These are phyloP conservation scores for Fusarium metavorans DNA, from an alignment of 2,329 filamentous ascomycete species.

Conservation along the genomic window DNA sequence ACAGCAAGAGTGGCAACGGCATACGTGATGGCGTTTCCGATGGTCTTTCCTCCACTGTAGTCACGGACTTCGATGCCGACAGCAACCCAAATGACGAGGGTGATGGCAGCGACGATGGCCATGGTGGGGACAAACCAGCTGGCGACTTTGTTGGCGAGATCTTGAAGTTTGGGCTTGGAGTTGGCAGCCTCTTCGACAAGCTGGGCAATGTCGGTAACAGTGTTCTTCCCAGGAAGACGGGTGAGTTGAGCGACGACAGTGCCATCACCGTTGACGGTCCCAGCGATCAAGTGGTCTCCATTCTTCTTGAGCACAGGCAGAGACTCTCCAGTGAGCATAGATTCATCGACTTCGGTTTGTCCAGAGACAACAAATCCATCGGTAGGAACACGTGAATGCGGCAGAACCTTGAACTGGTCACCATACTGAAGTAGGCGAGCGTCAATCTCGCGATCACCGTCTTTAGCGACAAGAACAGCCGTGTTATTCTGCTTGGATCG, in stretches of 20 bases:
- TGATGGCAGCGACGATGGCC: conserved; percentile 58
- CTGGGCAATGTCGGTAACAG: conserved; percentile 69
- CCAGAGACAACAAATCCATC: conserved; percentile 69
- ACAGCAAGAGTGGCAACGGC: neutral
- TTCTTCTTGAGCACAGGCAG: neutral
- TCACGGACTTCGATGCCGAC: neutral
- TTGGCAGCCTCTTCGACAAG: conserved; percentile 71
- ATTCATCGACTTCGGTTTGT: conserved; percentile 71
- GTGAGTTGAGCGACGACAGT: conserved; percentile 57
- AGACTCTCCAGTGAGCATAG: conserved; percentile 70
- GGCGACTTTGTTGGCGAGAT: conserved; percentile 69
- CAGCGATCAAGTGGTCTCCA: conserved; percentile 64
- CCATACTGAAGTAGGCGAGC: conserved; percentile 68
- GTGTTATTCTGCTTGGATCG: neutral
- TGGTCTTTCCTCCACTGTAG: neutral
- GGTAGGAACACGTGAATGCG: conserved; percentile 62
- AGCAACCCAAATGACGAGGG: conserved; percentile 53
- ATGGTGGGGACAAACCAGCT: conserved; percentile 70
- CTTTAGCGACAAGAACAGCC: neutral
- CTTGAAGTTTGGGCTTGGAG: conserved; percentile 69
- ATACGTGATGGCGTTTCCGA: neutral
- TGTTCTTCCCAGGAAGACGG: conserved; percentile 66
- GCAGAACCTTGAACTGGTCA: conserved; percentile 64
- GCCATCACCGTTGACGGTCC: conserved; percentile 68
- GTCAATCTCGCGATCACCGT: conserved; percentile 59